Evolutionary conservation across 2,329 filamentous ascomycete genomes (phyloP), one percentile per base, ranked within the genome.

Genomic region (Fusarium neocosmosporiellum): DNA sequence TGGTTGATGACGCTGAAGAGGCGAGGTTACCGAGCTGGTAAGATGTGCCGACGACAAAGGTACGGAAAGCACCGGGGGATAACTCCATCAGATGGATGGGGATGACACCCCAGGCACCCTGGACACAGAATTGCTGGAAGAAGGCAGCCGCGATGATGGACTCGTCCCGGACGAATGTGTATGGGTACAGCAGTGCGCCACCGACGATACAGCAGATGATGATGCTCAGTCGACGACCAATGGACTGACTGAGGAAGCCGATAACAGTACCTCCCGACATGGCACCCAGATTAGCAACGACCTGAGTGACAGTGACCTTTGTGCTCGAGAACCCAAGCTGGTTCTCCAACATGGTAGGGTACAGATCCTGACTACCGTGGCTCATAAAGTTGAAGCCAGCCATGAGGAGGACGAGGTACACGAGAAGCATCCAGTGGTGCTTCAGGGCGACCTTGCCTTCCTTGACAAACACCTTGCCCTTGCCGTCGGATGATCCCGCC

Each of bases 301-400:
- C 90, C 76, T 93, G 91, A 0, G 91, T 93, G 4, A 94, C 86
- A 0, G 92, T 94, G 20, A 93, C 87, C 64, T 86, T 83, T 78
- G 90, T 84, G 53, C 85, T 75, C 50, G 79, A 80, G 76, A 89
- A 89, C 18, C 78, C 80, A 70, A 87, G 88, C 79, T 91, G 87
- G 74, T 88, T 89, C 71, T 84, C 80, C 27, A 91, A 79, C 87
- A 91, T 87, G 22, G 88, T 90, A 3, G 89, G 89, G 73, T 91
- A 91, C 31, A 91, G 79, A 74, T 90, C 88, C 80, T 93, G 81
- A 24, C 90, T 92, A 62, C 93, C 93, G 79, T 95, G 93, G 20
- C 91, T 93, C 93, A 96, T 95, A 79, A 96, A 97, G 83, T 97
- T 97, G 86, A 97, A 96, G 5, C 94, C 94, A 2, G 94, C 92